A percentile compares a stretch with the other conserved stretches of the same genome.
Conservation (phyloP, 768 basidiomycete species). For the Pisolithus microcarpus region DNA sequence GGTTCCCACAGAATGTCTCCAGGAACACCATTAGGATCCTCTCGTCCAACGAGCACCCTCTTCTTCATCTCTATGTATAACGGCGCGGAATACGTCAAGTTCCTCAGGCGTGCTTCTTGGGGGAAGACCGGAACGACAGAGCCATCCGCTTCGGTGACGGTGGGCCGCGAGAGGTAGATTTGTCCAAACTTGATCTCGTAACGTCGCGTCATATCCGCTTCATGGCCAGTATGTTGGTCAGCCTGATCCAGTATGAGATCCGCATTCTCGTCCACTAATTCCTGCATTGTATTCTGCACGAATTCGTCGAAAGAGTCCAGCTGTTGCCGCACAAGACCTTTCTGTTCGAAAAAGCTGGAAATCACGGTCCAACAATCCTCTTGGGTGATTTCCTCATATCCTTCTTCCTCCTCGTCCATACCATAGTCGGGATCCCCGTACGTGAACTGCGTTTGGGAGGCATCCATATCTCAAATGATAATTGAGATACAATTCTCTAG, state of each 20-base stretch:
- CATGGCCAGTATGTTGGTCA: conserved; percentile 90
- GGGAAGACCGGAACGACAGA: conserved; percentile 91
- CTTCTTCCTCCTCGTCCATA: conserved; percentile 47
- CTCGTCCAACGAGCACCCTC: conserved; percentile 68
- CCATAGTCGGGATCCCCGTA: conserved; percentile 58
- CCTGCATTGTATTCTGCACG: conserved; percentile 99
- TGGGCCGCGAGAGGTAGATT: conserved; percentile 93
- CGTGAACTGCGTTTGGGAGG: conserved; percentile 39
- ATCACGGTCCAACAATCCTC: conserved; percentile 96
- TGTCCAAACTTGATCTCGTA: conserved; percentile 98
- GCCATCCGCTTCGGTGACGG: conserved; percentile 92
- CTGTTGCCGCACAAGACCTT: conserved; percentile 96
- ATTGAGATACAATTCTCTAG: conserved; percentile 26
- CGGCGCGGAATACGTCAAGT: conserved; percentile 93
- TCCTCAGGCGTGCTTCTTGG: conserved; percentile 91
- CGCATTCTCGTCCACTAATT: conserved; percentile 94
- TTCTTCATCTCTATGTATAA: conserved; percentile 95
- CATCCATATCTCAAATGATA: conserved; percentile 39
- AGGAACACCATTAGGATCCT: conserved; percentile 72
- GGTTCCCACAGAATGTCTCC: conserved; percentile 76
- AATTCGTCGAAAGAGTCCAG: conserved; percentile 98
- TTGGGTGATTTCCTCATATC: conserved; percentile 78
- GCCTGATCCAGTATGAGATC: conserved; percentile 95
- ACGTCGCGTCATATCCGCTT: conserved; percentile 75
- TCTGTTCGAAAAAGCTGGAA: conserved; percentile 92